Base-by-base conservation (phyloP, 2,329 filamentous ascomycete genomes). In the Lomentospora prolificans region DNA sequence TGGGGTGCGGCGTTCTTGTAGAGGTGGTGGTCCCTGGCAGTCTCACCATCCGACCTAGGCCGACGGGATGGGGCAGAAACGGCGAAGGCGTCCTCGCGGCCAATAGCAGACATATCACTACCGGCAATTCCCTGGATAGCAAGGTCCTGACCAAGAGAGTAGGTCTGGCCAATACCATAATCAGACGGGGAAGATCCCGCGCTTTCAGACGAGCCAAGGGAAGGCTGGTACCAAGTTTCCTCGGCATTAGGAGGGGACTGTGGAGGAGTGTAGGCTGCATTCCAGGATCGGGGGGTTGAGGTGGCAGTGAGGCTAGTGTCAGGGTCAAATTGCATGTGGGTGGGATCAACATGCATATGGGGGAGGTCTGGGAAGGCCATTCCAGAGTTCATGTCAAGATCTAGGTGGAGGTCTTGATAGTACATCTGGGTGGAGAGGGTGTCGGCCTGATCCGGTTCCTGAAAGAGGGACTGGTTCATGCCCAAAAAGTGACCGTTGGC, bases 1-100 rank as follows among this genome's bases (percentile, higher is more conserved):
- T 79, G 70, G 8, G 85, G 80, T 50, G 73, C 72, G 55, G 78
- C 81, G 62, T 82, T 82, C 67, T 85, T 85, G 75, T 91, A 92
- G 10, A 89, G 74, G 19, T 77, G 79, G 67, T 91, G 85, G 67
- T 84, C 80, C 65, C 82, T 71, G 30, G 81, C 82, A 60, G 77
- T 76, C 68, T 82, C 79, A 64, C 75, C 75, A 48, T 82, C 79
- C 57, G 69, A 74, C 66, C 71, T 75, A 58, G 73, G 68, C 58
- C 77, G 76, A 61, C 76, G 76, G 51, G 71, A 66, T 53, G 64
- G 61, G 63, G 75, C 78, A 55, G 73, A 66, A 61, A 31, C 36
- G n/a, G 30, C 46, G 33, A 46, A 36, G 0, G 46, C 28, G 46
- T 51, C 46, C 17, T 55, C 54, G 12, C 46, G 50, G 33, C 55